Percentiles rank a stretch among this genome's conserved stretches.
phyloP scores from a whole-genome alignment of 1,284 basidiomycete genomes.

The Leccinum proximum region DNA sequence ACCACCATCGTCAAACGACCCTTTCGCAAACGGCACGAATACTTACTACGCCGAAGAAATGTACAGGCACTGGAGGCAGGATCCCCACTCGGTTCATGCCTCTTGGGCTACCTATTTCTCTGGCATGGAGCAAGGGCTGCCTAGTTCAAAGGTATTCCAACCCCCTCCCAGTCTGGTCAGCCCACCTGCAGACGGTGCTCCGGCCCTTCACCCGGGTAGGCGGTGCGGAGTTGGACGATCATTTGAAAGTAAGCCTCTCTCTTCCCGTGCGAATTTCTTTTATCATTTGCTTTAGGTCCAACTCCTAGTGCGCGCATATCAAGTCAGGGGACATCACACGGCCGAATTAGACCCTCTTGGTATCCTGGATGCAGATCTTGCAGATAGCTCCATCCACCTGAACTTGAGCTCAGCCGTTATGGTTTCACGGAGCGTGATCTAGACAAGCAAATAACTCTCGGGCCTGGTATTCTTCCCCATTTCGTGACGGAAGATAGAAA shows the following conservation, averaged over 20 bases:
- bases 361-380: constrained; percentile 88
- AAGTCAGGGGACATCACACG: constrained; percentile 97
- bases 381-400: constrained; percentile 69
- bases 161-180: constrained; percentile 76
- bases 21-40: constrained; percentile 91
- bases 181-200: constrained; percentile 77
- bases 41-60: constrained; percentile 97
- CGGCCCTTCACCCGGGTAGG: constrained; percentile 70
- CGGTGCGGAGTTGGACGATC: constrained; percentile 84
- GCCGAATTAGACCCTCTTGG: constrained; percentile 96
- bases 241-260: constrained; percentile 75
- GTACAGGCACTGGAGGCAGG: constrained; percentile 90
- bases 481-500: constrained; percentile 85
- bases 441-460: constrained; percentile 92
- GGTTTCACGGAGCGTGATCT: constrained; percentile 95
- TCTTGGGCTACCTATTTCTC: constrained; percentile 97
- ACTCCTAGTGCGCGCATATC: constrained; percentile 96
- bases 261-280: constrained; percentile 2
- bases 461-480: constrained; percentile 95
- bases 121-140: constrained; percentile 88
- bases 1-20: constrained; percentile 68
- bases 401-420: constrained; percentile 91
- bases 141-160: constrained; percentile 82
- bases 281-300: constrained; percentile 62
- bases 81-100: constrained; percentile 90